Conservation (phyloP, 495 filamentous ascomycete species). For the Podospora sp. region DNA sequence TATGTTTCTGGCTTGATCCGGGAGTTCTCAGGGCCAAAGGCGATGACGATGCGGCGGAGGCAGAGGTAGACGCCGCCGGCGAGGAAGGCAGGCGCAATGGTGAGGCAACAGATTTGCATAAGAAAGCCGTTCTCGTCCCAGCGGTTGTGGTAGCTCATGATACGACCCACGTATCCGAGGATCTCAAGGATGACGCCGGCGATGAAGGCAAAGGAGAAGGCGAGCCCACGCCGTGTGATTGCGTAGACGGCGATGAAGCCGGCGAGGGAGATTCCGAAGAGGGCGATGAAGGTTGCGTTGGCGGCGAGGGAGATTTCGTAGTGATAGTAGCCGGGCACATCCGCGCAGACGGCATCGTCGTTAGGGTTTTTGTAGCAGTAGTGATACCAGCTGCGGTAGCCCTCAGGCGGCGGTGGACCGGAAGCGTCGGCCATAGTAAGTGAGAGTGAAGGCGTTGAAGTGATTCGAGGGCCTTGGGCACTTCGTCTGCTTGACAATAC, state of each 20-base stretch:
- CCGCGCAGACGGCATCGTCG: constrained; percentile 18
- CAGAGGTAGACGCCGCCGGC: constrained; percentile 68
- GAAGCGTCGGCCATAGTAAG: background rate
- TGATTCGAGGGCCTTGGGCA: background rate
- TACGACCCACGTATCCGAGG: constrained; percentile 48
- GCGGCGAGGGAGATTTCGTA: constrained; percentile 47
- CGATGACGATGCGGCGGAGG: constrained; percentile 58
- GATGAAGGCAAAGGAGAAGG: constrained; percentile 46
- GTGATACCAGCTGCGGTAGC: constrained; percentile 13
- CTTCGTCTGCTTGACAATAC: background rate
- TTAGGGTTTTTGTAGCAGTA: constrained; percentile 23
- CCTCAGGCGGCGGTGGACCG: constrained; percentile 2
- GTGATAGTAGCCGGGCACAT: constrained; percentile 41
- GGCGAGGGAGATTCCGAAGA: constrained; percentile 45
- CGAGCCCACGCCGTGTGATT: constrained; percentile 36
- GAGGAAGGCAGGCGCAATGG: constrained; percentile 66
- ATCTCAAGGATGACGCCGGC: constrained; percentile 47
- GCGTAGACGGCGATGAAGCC: constrained; percentile 48
- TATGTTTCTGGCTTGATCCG: constrained; percentile 58
- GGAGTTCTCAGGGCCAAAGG: constrained; percentile 64
- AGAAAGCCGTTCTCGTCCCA: constrained; percentile 48
- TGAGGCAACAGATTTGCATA: constrained; percentile 63
- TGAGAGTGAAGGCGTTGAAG: background rate
- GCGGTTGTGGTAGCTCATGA: constrained; percentile 45
- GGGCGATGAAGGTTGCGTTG: constrained; percentile 46